A percentile compares a stretch with the other conserved stretches of the same genome.
phyloP scores from a whole-genome alignment of 306 rosid genomes.

The Purshia tridentata region DNA sequence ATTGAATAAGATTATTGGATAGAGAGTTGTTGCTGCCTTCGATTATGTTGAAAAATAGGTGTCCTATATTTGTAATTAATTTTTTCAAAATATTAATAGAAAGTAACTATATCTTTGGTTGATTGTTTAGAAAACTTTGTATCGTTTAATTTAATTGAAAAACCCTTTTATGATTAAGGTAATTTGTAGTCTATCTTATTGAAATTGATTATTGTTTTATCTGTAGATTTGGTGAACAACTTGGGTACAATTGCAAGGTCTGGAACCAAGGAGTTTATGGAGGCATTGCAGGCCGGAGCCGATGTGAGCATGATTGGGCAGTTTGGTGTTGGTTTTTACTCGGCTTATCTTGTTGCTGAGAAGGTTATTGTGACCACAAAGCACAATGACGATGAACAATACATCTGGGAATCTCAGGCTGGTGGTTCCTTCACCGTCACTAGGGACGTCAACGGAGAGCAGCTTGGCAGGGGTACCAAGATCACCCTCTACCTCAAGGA shows the following conservation, averaged over 20 bases:
- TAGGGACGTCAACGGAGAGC: conserved; percentile 56
- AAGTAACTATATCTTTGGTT: too few species aligned
- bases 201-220: neutral
- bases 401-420: conserved; percentile 71
- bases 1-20: too few species aligned
- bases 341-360: conserved; percentile 62
- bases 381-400: conserved; percentile 71
- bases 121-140: too few species aligned
- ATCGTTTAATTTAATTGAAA: too few species aligned
- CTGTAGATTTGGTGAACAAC: conserved; percentile 68
- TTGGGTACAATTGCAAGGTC: conserved; percentile 77
- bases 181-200: too few species aligned
- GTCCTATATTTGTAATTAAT: neutral
- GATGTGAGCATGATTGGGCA: conserved; percentile 82
- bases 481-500: conserved; percentile 71
- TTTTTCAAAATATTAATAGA: too few species aligned
- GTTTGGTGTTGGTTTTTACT: conserved; percentile 74
- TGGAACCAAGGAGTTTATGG: conserved; percentile 76
- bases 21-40: too few species aligned
- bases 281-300: conserved; percentile 70
- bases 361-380: conserved; percentile 62
- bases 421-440: conserved; percentile 75
- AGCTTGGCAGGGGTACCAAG: conserved; percentile 73
- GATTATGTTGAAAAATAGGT: too few species aligned
- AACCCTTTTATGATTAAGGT: neutral